Percentiles rank a stretch among this genome's conserved stretches.
Conservation (phyloP, 352 stramenopile species). For the Pythium rishiriense region DNA sequence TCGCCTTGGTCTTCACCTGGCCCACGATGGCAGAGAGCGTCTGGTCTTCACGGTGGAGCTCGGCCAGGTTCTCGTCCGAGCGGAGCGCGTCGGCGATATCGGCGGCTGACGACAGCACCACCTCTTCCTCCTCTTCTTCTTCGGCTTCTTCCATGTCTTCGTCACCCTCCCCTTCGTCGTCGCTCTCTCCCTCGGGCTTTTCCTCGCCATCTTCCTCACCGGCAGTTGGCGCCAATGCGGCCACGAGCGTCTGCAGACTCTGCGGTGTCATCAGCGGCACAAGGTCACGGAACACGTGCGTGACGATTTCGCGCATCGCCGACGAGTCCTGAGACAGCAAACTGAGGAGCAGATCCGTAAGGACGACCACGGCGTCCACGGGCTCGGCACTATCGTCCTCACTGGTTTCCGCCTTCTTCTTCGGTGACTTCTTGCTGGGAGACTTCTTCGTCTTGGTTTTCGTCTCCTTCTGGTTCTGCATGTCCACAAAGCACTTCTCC, state of each 20-base stretch:
- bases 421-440: constrained; percentile 17
- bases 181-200: constrained; percentile 31
- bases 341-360: constrained; percentile 83
- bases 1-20: constrained; percentile 70
- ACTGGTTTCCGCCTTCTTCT: constrained; percentile 29
- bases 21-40: constrained; percentile 77
- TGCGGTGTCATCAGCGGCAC: constrained; percentile 58
- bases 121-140: constrained; percentile 55
- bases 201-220: constrained; percentile 53
- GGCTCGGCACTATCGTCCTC: constrained; percentile 21
- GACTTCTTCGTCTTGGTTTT: constrained; percentile 38
- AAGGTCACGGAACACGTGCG: constrained; percentile 75
- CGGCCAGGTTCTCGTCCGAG: constrained; percentile 58
- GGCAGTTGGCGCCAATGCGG: constrained; percentile 51
- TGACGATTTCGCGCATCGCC: constrained; percentile 82
- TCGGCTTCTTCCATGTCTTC: constrained; percentile 37
- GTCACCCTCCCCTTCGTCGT: constrained; percentile 46
- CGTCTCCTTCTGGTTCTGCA: constrained; percentile 37
- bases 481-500: constrained; percentile 65
- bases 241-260: constrained; percentile 72
- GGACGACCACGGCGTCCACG: constrained; percentile 66
- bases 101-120: constrained; percentile 50
- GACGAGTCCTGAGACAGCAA: constrained; percentile 82
- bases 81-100: constrained; percentile 74
- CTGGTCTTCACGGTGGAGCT: constrained; percentile 76